These are phyloP conservation scores for Cytospora paraplurivora DNA, from an alignment of 2,329 filamentous ascomycete species.

Conservation along the genomic window DNA sequence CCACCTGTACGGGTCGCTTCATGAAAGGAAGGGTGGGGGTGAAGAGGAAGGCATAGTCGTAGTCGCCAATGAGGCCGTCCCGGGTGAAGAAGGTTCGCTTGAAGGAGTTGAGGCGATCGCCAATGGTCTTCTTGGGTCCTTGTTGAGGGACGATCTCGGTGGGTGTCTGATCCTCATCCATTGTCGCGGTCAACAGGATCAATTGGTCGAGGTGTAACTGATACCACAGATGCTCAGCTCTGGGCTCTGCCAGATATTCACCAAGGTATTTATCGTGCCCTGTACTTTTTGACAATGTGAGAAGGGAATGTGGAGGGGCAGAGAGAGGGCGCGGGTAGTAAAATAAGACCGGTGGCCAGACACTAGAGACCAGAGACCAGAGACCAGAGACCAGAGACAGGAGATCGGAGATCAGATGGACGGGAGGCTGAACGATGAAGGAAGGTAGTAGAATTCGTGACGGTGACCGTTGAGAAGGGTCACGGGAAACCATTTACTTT, in stretches of 20 bases:
- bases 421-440: not conserved
- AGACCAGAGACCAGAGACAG: not conserved
- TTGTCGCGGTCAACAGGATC: constrained; percentile 34
- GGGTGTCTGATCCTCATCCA: constrained; percentile 60
- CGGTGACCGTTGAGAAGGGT: not conserved
- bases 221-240: too few relatives aligned
- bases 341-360: too few relatives aligned
- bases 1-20: constrained; percentile 57
- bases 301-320: not conserved
- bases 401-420: not conserved
- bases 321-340: not conserved
- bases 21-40: constrained; percentile 81
- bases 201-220: not conserved
- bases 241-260: too few relatives aligned
- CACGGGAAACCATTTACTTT: not conserved
- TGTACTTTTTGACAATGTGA: not conserved
- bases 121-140: constrained; percentile 39
- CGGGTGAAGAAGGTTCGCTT: constrained; percentile 55
- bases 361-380: not conserved
- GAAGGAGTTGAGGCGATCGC: constrained; percentile 36
- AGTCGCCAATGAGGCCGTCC: constrained; percentile 78
- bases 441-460: not conserved
- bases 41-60: constrained; percentile 91
- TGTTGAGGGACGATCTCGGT: constrained; percentile 50
- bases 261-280: constrained; percentile 1